Conservation (phyloP, 176 grass and related monocot genomes). For the Tillandsia fasciculata region DNA sequence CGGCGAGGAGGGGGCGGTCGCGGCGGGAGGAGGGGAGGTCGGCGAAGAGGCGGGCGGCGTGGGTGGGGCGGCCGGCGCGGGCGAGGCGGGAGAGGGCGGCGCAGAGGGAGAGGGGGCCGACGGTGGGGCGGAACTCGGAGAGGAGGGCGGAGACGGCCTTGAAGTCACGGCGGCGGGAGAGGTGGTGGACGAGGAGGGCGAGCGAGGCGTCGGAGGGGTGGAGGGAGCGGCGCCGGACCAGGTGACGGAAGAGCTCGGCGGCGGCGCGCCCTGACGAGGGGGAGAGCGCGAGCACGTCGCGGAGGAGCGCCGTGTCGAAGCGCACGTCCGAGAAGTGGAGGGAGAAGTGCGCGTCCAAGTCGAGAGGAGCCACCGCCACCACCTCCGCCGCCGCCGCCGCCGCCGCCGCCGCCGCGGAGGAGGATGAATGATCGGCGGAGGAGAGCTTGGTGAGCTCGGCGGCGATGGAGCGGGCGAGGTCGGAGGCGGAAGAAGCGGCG, state of each 20-base stretch:
- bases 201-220: conserved; percentile 59
- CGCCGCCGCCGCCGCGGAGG: conserved; percentile 7
- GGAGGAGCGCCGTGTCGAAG: conserved; percentile 59
- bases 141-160: conserved; percentile 45
- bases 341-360: conserved; percentile 57
- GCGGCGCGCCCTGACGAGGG: conserved; percentile 46
- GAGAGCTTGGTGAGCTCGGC: conserved; percentile 49
- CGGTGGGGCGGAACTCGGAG: conserved; percentile 50
- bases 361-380: background rate
- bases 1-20: conserved; percentile 37
- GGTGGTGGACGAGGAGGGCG: conserved; percentile 49
- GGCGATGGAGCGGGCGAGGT: conserved; percentile 35
- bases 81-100: conserved; percentile 47
- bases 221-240: conserved; percentile 62
- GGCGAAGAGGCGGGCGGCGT: conserved; percentile 65
- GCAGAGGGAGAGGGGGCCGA: conserved; percentile 39
- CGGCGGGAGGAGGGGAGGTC: conserved; percentile 32
- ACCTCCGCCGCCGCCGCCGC: no score
- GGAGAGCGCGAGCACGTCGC: conserved; percentile 58
- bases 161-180: conserved; percentile 78
- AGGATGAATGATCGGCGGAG: conserved; percentile 29
- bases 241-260: conserved; percentile 64
- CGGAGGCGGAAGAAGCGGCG: conserved; percentile 2
- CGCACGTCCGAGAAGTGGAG: conserved; percentile 88
- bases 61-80: conserved; percentile 41